Conservation (phyloP, 2,329 filamentous ascomycete species). For the Aspergillus alliaceus region DNA sequence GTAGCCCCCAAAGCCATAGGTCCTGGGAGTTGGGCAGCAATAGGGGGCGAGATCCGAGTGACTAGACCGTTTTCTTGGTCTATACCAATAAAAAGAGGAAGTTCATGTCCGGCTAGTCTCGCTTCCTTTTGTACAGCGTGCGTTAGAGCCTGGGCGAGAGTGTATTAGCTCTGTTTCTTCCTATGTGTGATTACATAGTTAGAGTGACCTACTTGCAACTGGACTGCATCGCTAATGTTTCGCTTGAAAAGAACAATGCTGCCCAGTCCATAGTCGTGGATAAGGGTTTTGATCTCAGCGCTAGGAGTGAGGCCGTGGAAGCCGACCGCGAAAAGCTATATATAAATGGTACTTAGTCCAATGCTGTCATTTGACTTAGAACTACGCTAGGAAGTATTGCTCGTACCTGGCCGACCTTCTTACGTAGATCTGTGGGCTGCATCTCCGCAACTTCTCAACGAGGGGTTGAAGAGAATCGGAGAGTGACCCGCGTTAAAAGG, state of each 20-base stretch:
- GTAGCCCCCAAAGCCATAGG: slow-evolving; percentile 48
- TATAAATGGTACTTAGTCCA: not conserved
- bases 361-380: not conserved
- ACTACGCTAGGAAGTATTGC: not conserved
- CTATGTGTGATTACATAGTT: not conserved
- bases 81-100: slow-evolving; percentile 45
- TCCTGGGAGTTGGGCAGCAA: slow-evolving; percentile 43
- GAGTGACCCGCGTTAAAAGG: not conserved
- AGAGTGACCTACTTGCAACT: slow-evolving; percentile 34
- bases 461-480: not conserved
- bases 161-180: not conserved
- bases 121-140: slow-evolving; percentile 42
- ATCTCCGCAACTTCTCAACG: slow-evolving; percentile 11
- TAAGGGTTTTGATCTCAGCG: slow-evolving; percentile 44
- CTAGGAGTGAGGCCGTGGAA: slow-evolving; percentile 42
- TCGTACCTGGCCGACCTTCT: slow-evolving; percentile 37
- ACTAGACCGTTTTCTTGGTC: slow-evolving; percentile 50
- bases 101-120: slow-evolving; percentile 37
- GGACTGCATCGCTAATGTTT: slow-evolving; percentile 40
- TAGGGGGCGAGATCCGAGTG: slow-evolving; percentile 42
- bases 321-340: slow-evolving; percentile 47
- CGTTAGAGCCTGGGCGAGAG: slow-evolving; percentile 28
- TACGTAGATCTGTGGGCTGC: slow-evolving; percentile 25
- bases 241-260: slow-evolving; percentile 44
- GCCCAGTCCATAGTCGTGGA: slow-evolving; percentile 43